Base-by-base conservation (phyloP, 1,284 basidiomycete genomes). In the Pseudozyma hubeiensis region DNA sequence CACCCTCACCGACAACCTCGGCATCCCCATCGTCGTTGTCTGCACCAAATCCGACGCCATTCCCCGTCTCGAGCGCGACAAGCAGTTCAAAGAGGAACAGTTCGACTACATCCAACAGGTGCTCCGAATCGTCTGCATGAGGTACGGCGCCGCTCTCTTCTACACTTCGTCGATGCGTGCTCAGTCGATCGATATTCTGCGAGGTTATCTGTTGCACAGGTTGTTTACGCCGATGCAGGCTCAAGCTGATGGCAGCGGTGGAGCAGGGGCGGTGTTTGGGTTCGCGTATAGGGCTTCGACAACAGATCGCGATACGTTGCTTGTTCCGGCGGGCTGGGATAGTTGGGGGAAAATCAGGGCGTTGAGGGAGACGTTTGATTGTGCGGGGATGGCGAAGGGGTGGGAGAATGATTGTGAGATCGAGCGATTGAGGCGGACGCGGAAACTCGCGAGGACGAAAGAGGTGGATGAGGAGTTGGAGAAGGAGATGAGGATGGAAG, bases 291-390 rank as follows among this genome's bases (percentile, higher is more conserved):
- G 91, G 67, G 91, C 96, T 0, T 97, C 97, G 81, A 92, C 93
- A 0, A 87, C 98, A 30, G 96, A 99, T 82, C 89, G 94, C 34
- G 94, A 97, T 79, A 91, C 90, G 8, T 91, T 99, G 50, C 88
- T 97, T 49, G 90, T 99, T 0, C 97, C 96, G 1, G 88, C 92
- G 1, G 97, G 96, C 3, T 99, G 96, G 97, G 96, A 99, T 84
- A 93, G 91, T 71, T 97, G 93, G 92, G 94, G 94, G 4, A 98
- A 98, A 87, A 97, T 98, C 71, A 88, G 88, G 4, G 92, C 97
- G 3, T 86, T 98, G 57, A 87, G 94, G 50, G 96, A 98, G 46
- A 91, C 93, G 0, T 99, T 98, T 78, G 93, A 97, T 67, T 90
- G 92, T 1, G 90, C 89, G 53, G 84, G 88, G 48, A 92, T 93